Conservation (phyloP, 495 filamentous ascomycete species). For the Penicillium subrubescens region DNA sequence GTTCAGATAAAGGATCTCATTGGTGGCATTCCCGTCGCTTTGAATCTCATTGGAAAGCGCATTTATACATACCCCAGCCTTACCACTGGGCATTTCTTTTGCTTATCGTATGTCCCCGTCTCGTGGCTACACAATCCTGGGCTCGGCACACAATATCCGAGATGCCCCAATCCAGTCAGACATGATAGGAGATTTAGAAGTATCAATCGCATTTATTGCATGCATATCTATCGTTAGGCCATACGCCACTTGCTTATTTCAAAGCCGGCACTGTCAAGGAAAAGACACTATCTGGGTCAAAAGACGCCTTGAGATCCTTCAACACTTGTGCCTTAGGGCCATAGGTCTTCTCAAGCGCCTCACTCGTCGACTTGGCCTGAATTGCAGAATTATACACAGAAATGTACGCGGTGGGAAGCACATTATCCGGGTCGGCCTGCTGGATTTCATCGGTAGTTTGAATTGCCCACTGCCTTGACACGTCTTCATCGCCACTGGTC, state of each 20-base stretch:
- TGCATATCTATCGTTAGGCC: neutral
- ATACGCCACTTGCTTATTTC: neutral
- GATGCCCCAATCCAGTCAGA: no score
- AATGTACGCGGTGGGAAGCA: conserved; percentile 36
- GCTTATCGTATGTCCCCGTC: no score
- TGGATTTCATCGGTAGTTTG: conserved; percentile 17
- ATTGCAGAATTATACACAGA: conserved; percentile 21
- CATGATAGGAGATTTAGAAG: neutral
- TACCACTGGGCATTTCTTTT: no score
- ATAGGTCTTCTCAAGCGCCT: conserved; percentile 23
- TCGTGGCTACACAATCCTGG: no score
- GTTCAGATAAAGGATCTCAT: no score
- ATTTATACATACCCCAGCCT: no score
- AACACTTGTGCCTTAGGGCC: conserved; percentile 23
- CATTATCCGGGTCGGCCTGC: conserved; percentile 15
- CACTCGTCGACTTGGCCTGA: neutral
- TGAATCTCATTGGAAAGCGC: no score
- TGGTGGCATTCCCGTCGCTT: no score
- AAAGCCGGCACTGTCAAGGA: conserved; percentile 28
- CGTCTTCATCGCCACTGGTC: neutral
- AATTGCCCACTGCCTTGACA: conserved; percentile 29
- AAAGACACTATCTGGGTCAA: conserved; percentile 38
- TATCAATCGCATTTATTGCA: neutral
- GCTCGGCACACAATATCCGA: no score
- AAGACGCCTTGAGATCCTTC: conserved; percentile 28